phyloP scores from a whole-genome alignment of 139 green algal species.

The Trebouxia sp. region DNA sequence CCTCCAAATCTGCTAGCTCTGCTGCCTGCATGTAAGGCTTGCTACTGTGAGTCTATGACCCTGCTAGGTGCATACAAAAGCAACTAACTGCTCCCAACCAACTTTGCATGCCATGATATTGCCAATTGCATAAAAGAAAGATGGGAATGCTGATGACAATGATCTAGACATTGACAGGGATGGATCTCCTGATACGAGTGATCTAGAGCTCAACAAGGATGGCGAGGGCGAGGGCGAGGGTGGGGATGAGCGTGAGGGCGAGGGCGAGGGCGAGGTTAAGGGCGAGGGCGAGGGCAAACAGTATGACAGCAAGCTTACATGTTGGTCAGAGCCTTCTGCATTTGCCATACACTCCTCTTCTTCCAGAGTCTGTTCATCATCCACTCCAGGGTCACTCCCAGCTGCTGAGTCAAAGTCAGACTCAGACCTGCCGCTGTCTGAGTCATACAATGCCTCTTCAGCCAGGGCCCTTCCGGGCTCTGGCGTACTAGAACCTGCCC shows the following conservation, averaged over 20 bases:
- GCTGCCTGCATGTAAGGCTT: constrained; percentile 41
- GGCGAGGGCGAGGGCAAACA: too few relatives aligned
- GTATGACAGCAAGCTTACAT: neutral
- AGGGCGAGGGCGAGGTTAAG: too few relatives aligned
- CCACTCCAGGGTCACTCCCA: constrained; percentile 43
- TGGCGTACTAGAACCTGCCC: neutral
- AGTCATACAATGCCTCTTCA: constrained; percentile 13
- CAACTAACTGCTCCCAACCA: too few relatives aligned
- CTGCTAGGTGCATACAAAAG: constrained; percentile 41
- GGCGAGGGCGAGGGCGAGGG: too few relatives aligned
- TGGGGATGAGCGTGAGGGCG: too few relatives aligned
- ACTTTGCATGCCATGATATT: too few relatives aligned
- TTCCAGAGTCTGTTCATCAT: constrained; percentile 82
- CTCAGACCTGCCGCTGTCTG: neutral
- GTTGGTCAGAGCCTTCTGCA: constrained; percentile 40
- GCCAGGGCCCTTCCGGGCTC: neutral
- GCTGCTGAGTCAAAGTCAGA: constrained; percentile 31
- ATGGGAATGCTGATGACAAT: too few relatives aligned
- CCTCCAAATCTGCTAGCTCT: constrained; percentile 75
- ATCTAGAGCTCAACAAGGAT: too few relatives aligned
- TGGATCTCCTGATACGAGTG: too few relatives aligned
- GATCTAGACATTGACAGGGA: too few relatives aligned
- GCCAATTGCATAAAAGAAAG: too few relatives aligned
- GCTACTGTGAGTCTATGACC: too few relatives aligned
- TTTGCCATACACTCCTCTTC: constrained; percentile 67